Evolutionary conservation across 2,329 filamentous ascomycete genomes (phyloP), one percentile per base, ranked within the genome.

Genomic region (Taxawa tesnikishii): DNA sequence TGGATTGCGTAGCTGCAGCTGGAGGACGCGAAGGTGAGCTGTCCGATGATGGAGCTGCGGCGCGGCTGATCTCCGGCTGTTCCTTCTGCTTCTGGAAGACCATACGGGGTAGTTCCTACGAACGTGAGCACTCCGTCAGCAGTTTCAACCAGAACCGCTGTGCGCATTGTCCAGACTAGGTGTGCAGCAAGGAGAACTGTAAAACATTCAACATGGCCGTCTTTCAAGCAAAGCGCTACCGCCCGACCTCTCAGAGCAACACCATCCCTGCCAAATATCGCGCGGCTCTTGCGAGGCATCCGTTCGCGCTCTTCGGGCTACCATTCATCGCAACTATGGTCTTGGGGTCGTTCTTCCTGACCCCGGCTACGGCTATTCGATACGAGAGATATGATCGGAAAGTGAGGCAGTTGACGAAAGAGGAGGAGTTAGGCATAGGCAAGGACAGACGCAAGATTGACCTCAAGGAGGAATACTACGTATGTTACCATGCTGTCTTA

Each of bases 321-420:
- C 92, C 90, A 1, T 98, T 98, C 58, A 72, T 98, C 43, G 63
- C 73, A 35, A 78, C 93, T 37, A 94, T 98, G 51, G 74, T 98
- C 15, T 83, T 79, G 2, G 88, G 85, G 1, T 93, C 83, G 3
- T 98, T 98, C 58, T 81, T 93, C 47, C 70, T 98, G 29, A 96
- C 90, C 0, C 90, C 88, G 1, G 90, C 88, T 4, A 88, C 92
- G 14, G 90, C 92, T 10, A 67, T 98, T 29, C 74, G 92, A 37
- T 98, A 96, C 59, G 90, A 98, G 62, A 75, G 82, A 40, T 77
- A 94, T 51, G 90, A 98, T 54, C 75, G 84, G 41, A 88, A 83
- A 61, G 83, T 94, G 38, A 73, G 81, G 48, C 81, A 87, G 60
- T 58, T 96, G 61, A 81, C 73, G 38, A 75, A 81, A 46, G 83